These are phyloP conservation scores for Neospermospora avenae DNA, from an alignment of 2,329 filamentous ascomycete genomes.

Conservation along the genomic window DNA sequence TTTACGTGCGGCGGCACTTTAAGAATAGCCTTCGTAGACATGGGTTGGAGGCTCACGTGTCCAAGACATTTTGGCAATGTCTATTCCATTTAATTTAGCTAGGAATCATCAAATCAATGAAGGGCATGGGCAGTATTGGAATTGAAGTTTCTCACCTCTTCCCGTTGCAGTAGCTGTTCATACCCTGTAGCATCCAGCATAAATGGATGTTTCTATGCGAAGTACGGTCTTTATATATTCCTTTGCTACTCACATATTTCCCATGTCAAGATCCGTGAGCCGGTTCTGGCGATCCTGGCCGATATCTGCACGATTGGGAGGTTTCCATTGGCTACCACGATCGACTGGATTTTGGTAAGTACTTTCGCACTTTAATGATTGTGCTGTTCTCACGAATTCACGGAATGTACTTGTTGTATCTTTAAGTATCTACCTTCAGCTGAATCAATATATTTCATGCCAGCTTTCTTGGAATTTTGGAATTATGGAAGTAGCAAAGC, in stretches of 20 bases:
- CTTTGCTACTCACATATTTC: background rate
- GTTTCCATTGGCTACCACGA: background rate
- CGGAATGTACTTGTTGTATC: background rate
- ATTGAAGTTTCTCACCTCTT: no score
- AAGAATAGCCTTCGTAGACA: slow-evolving; percentile 8
- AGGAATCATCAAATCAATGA: no score
- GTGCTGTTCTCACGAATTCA: background rate
- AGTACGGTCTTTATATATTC: background rate
- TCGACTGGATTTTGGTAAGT: background rate
- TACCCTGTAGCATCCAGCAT: background rate
- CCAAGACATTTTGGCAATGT: no score
- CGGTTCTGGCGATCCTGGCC: background rate
- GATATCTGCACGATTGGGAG: background rate
- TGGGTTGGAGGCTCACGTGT: no score
- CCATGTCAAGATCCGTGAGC: background rate
- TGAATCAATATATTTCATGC: no score
- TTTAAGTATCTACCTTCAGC: background rate
- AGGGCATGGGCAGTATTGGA: no score
- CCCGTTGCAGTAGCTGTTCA: no score
- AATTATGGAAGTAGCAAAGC: no score
- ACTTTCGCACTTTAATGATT: background rate
- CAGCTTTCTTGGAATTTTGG: no score
- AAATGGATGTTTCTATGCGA: background rate
- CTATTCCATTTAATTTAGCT: no score
- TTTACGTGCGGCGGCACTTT: background rate